phyloP scores from a whole-genome alignment of 192 early-diverging fungal species.

The Backusella westeae region DNA sequence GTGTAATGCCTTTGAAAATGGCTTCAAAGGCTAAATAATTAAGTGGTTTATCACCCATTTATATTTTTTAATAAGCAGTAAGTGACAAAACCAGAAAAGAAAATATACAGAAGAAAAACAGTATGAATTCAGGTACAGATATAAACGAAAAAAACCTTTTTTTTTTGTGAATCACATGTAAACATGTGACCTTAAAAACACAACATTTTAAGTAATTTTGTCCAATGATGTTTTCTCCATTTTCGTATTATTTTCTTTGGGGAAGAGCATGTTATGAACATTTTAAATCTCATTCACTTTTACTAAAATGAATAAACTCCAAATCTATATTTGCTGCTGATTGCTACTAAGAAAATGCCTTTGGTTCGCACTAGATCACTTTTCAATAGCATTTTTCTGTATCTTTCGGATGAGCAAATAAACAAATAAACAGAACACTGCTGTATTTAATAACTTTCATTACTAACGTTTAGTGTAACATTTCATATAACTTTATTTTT shows the following conservation, averaged over 20 bases:
- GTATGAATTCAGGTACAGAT: not conserved
- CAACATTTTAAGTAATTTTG: not conserved
- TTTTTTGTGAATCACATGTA: not conserved
- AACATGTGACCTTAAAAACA: constrained; percentile 2
- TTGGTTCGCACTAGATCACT: not conserved
- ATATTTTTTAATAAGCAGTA: not conserved
- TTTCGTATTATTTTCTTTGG: not conserved
- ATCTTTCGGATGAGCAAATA: not conserved
- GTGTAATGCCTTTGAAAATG: constrained; percentile 62
- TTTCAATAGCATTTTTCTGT: not conserved
- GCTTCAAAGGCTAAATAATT: constrained; percentile 42
- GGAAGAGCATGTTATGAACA: not conserved
- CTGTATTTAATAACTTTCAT: not conserved
- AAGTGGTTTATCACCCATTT: constrained; percentile 6
- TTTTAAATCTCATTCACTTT: not conserved
- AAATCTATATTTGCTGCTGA: not conserved
- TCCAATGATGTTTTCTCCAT: not conserved
- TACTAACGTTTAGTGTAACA: not conserved
- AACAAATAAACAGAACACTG: not conserved
- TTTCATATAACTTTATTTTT: not conserved
- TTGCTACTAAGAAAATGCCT: not conserved
- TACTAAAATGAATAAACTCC: not conserved
- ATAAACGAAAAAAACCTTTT: not conserved
- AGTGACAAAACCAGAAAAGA: not conserved
- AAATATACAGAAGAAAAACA: not conserved